Evolutionary conservation across 2,329 filamentous ascomycete genomes (phyloP).

Genomic region (Graphilbum sp.): DNA sequence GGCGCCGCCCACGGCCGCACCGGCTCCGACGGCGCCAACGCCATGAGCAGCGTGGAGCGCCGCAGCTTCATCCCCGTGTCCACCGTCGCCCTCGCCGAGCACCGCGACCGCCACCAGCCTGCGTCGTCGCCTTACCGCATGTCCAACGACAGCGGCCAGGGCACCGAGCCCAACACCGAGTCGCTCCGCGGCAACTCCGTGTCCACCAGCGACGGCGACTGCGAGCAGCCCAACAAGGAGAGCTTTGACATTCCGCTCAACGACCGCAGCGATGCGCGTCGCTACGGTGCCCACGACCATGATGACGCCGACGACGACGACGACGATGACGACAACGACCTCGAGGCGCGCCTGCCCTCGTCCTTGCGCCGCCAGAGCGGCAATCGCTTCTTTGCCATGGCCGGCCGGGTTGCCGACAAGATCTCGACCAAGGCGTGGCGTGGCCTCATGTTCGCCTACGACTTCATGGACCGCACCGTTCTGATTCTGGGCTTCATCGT

Average conservation of each 20-base stretch:
- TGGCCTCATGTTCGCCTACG: slow-evolving; percentile 43
- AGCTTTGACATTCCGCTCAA: slow-evolving; percentile 24
- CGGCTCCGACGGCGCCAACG: slow-evolving; percentile 1
- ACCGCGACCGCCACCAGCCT: slow-evolving; percentile 19
- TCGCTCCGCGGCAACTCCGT: slow-evolving; percentile 49
- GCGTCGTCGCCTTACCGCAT: slow-evolving; percentile 27
- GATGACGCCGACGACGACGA: slow-evolving; percentile 26
- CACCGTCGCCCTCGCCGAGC: slow-evolving; percentile 34
- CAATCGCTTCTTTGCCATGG: slow-evolving; percentile 32
- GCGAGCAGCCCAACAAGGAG: slow-evolving; percentile 27
- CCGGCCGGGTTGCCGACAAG: slow-evolving; percentile 35
- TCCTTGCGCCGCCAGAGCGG: slow-evolving; percentile 22
- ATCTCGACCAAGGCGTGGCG: slow-evolving; percentile 40
- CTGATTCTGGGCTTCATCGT: slow-evolving; percentile 63
- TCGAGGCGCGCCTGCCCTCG: slow-evolving; percentile 20
- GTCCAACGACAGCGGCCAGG: slow-evolving; percentile 59
- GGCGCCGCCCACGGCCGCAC: slow-evolving; percentile 1
- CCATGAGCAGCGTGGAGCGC: slow-evolving; percentile 26
- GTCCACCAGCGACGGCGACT: slow-evolving; percentile 39
- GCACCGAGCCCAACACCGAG: slow-evolving; percentile 52
- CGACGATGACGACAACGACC: slow-evolving; percentile 21
- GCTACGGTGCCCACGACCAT: slow-evolving; percentile 22
- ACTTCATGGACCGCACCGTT: slow-evolving; percentile 58
- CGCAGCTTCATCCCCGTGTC: slow-evolving; percentile 48
- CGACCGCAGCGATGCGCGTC: slow-evolving; percentile 15